Base-by-base conservation (phyloP, 495 filamentous ascomycete genomes). In the Daldinia caldariorum region DNA sequence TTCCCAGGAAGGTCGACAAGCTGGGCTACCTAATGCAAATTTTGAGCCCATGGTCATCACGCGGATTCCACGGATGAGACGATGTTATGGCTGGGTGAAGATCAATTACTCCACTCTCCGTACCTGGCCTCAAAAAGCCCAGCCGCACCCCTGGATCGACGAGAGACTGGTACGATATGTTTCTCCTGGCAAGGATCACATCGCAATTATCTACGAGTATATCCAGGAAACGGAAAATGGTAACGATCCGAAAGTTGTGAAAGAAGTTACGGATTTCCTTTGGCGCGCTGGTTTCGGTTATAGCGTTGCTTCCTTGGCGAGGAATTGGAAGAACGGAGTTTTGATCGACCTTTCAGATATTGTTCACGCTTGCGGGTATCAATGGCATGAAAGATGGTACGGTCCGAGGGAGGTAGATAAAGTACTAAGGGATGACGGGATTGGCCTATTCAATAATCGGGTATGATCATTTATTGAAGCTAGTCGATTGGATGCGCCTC, bases 291-390 rank as follows among this genome's bases (percentile, higher is more conserved):
- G 49, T 45, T 64, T 64, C 38, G 51, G 50, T 18, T 47, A 41
- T 34, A 29, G 14, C 32, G 2, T 43, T 4, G 49, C 13, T 14
- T 51, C 49, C 6, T 2, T n/a, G 13, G 49, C 61, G 8, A 18
- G 50, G 22, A 64, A 55, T 8, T 64, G 47, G 61, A 64, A 56
- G 35, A 43, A 35, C 35, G 50, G 61, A 31, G 50, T 64, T 55
- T 55, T 64, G 22, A 57, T 64, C 56, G 61, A 64, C 38, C 35
- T 56, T n/a, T 55, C 61, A 45, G 61, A 64, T 56, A 56, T 64
- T 34, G 37, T 64, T 41, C 49, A 64, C 20, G 49, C 50, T 9
- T 16, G 54, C 12, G 50, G 55, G 1, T 58, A 58, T 43, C 18
- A 2, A 35, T 58, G 55, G 55, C 34, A 39, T 13, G 4, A 7